Percentiles rank a stretch among this genome's conserved stretches.
These are phyloP conservation scores for Lolium multiflorum DNA, from an alignment of 176 grass and related monocot species.

Conservation along the genomic window DNA sequence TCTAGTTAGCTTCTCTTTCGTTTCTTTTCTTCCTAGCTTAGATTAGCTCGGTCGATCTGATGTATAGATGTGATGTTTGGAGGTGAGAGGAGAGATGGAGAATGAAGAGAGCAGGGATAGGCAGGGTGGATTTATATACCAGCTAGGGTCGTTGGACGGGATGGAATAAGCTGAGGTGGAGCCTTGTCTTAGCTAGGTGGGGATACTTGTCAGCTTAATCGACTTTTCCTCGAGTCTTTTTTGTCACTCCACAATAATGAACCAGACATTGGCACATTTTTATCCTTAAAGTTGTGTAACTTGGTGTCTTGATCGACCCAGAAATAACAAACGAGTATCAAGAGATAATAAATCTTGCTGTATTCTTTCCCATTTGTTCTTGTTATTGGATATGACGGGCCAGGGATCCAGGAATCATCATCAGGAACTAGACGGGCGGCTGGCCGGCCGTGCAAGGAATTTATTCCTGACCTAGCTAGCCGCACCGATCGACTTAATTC, in stretches of 20 bases:
- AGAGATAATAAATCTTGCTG: not conserved
- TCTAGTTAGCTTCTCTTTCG: not conserved
- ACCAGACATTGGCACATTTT: not conserved
- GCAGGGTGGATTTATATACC: constrained; percentile 3
- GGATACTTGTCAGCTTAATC: not conserved
- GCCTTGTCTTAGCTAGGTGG: not conserved
- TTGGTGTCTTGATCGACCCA: not conserved
- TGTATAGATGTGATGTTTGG: not conserved
- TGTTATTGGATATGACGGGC: not conserved
- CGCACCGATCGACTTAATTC: not conserved
- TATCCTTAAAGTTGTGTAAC: not conserved
- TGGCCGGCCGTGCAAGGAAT: constrained; percentile 9
- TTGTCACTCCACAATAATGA: not conserved
- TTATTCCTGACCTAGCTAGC: not conserved
- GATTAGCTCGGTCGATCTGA: not conserved
- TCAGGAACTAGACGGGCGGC: not conserved
- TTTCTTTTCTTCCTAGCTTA: not conserved
- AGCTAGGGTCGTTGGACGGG: not conserved
- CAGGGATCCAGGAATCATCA: not conserved
- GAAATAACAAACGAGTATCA: not conserved
- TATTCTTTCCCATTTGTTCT: not conserved
- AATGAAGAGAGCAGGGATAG: not conserved
- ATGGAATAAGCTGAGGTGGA: not conserved
- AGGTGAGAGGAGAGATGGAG: not conserved
- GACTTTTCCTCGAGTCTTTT: not conserved